Base-by-base conservation (phyloP, 2,329 filamentous ascomycete genomes). In the Gyromitra esculenta region DNA sequence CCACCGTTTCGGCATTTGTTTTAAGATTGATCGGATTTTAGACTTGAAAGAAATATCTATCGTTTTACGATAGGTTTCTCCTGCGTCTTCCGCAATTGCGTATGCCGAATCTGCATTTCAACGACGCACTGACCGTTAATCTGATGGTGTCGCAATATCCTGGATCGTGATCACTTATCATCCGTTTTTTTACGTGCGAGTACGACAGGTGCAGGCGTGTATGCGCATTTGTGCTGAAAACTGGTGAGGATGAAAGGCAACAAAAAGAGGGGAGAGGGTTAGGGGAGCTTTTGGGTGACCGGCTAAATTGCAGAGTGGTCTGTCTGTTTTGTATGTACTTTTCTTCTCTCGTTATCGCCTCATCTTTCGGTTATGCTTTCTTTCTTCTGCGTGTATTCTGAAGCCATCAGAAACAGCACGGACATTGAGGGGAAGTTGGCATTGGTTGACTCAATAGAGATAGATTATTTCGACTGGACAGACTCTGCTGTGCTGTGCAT, bases 81-180 rank as follows among this genome's bases (percentile, higher is more conserved):
- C 72, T 75, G 72, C 65, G 65, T 75, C 66, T 75, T 66, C 72
- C 66, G 59, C 59, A 75, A 75, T 75, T 71, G 72, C 59, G 66
- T 70, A 64, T 50, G 65, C 50, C 37, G 39, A 75, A 75, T 70
- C 72, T 75, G 72, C 59, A 21, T 64, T 75, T 75, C 52, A 15
- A 15, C 72, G 50, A 57, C 66, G 72, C 72, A 75, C 66, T 71
- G 72, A 65, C 72, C 66, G 25, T 57, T 48, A 75, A 71, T 75
- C 59, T 65, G 50, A 52, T 43, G 9, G 50, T 64, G 59, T 69
- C 66, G 41, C 52, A 62, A 75, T 71, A 65, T 71, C 39, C 66
- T 71, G 11, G 72, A 75, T 75, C 66, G 52, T 71, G 72, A 75
- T 75, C 65, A 75, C 71, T 67, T 63, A 74, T 69, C 45, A 48